A percentile compares a stretch with the other conserved stretches of the same genome.
Conservation (phyloP, 768 basidiomycete genomes). For the Crepidotus variabilis region DNA sequence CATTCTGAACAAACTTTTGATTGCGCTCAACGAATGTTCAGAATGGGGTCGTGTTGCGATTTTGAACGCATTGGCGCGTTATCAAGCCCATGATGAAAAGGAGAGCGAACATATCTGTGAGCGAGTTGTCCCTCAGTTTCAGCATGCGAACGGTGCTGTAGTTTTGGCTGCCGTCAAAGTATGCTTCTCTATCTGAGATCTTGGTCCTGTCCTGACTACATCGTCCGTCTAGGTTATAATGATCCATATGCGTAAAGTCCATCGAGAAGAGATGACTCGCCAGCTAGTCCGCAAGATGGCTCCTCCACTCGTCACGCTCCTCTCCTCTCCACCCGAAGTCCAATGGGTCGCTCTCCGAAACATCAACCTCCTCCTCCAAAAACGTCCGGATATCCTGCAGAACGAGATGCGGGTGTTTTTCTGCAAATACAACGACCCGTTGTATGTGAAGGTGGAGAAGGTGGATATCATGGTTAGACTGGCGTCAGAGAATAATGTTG, state of each 20-base stretch:
- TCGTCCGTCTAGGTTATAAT: constrained; percentile 71
- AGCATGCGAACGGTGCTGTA: constrained; percentile 94
- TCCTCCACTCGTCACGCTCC: constrained; percentile 89
- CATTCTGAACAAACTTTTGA: constrained; percentile 84
- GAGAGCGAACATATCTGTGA: constrained; percentile 99
- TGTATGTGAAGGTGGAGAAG: constrained; percentile 99
- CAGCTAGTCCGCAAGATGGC: constrained; percentile 95
- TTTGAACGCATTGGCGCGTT: constrained; percentile 69
- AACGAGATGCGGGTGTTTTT: constrained; percentile 99
- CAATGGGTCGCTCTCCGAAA: constrained; percentile 98
- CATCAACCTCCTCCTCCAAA: constrained; percentile 94
- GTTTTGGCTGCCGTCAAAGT: constrained; percentile 97
- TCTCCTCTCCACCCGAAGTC: constrained; percentile 95
- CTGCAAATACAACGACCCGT: constrained; percentile 99
- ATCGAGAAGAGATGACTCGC: constrained; percentile 78
- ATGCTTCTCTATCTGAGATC: constrained; percentile 10
- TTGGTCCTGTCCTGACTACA: background rate
- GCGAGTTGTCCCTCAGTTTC: constrained; percentile 96
- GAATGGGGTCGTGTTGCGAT: constrained; percentile 89
- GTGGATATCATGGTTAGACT: constrained; percentile 97
- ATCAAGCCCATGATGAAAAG: constrained; percentile 80
- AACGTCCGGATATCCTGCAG: constrained; percentile 82
- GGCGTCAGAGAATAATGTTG: constrained; percentile 87
- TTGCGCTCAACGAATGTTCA: constrained; percentile 96
- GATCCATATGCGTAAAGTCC: constrained; percentile 89